Base-by-base conservation (phyloP, 1,284 basidiomycete species). In the Ustilago esculenta region DNA sequence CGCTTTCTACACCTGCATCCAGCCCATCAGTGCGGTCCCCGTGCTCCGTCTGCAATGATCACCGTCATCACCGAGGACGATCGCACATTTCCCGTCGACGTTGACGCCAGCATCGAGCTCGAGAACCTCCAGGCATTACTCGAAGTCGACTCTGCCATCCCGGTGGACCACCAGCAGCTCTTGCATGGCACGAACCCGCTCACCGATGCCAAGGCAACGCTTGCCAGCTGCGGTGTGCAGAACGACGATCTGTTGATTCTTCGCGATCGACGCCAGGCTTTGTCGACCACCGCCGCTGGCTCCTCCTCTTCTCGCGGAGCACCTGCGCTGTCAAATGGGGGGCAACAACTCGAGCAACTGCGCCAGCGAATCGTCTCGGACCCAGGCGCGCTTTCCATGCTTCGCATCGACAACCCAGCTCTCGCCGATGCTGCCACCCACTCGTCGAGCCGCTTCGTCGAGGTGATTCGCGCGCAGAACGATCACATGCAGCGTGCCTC, bases 331-430 rank as follows among this genome's bases (percentile, higher is more conserved):
- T 30, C 20, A n/a, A 45, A 40, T 21, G 20, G 88, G 67, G 90
- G 89, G 65, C 90, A 90, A 55, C 92, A 94, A 72, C 84, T 90
- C 23, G 95, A 98, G 82, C 89, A 90, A 85, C 91, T 94, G 88
- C 87, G 94, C 10, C 84, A 93, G 21, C 93, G 94, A 74, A 81
- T 95, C 15, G 85, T 97, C 14, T 90, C 92, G 3, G 88, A 97
- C 82, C 92, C 92, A 0, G 77, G 85, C 0, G 83, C 96, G 27
- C 90, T 97, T 88, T 82, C 84, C 4, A 87, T 92, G 77, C 81
- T 98, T 11, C 88, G 86, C 51, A 83, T 87, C 44, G 63, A 57
- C 49, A 71, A 77, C 15, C 77, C 75, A 4, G 46, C 57, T 7
- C 43, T 73, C 6, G 71, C 75, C 24, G 65, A 67, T 2, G 73